Evolutionary conservation across 345 rosid genomes (phyloP).

Genomic region (Populus simonii): DNA sequence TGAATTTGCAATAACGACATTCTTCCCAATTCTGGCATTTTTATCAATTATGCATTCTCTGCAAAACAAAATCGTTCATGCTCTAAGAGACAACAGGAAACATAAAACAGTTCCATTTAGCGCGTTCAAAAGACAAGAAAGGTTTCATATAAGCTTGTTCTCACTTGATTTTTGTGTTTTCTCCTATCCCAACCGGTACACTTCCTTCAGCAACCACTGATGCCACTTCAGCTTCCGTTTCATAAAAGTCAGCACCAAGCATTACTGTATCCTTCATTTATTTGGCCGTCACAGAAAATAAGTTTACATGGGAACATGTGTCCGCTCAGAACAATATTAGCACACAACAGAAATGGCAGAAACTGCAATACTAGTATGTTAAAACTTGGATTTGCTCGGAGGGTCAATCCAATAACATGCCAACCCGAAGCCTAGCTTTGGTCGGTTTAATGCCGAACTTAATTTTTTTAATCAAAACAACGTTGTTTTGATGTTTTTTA

Average conservation of each 20-base stretch:
- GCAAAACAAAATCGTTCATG: slow-evolving; percentile 13
- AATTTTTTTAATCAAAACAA: too few relatives aligned
- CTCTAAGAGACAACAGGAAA: slow-evolving; percentile 5
- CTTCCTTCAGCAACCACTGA: slow-evolving; percentile 62
- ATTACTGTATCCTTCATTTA: slow-evolving; percentile 72
- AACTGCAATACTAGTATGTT: background rate
- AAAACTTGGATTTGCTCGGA: too few relatives aligned
- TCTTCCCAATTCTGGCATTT: slow-evolving; percentile 91
- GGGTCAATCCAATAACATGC: too few relatives aligned
- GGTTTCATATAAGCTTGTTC: background rate
- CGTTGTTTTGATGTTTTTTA: too few relatives aligned
- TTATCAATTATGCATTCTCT: slow-evolving; percentile 96
- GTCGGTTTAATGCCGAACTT: too few relatives aligned
- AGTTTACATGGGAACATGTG: too few relatives aligned
- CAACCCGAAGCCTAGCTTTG: too few relatives aligned
- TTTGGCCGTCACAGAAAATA: background rate
- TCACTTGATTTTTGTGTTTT: slow-evolving; percentile 71
- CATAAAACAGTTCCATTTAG: background rate
- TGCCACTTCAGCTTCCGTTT: slow-evolving; percentile 69
- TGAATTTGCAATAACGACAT: slow-evolving; percentile 72
- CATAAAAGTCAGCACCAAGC: slow-evolving; percentile 92
- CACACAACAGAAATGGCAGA: background rate
- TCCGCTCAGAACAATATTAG: background rate
- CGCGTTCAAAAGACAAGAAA: background rate
- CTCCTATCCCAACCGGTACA: slow-evolving; percentile 82